Percentiles rank a stretch among this genome's conserved stretches.
Evolutionary conservation across 2,329 filamentous ascomycete species (phyloP).

Genomic region (Cytospora schulzeri): DNA sequence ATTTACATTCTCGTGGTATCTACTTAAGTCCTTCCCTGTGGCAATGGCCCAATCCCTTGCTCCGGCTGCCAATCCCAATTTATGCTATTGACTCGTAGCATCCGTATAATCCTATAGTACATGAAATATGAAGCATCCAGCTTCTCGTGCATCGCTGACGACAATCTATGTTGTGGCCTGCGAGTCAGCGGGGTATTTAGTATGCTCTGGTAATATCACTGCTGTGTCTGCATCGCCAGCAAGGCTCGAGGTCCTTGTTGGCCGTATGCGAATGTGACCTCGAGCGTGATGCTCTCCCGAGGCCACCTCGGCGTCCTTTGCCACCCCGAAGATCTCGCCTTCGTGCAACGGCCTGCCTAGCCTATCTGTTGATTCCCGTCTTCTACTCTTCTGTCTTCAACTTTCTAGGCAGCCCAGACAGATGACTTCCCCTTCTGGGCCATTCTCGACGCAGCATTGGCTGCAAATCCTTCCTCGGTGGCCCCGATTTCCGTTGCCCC

Average conservation of each 20-base stretch:
- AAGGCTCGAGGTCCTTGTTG: neutral
- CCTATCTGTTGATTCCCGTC: neutral
- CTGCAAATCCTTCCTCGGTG: conserved; percentile 64
- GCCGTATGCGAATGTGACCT: neutral
- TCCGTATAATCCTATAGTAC: neutral
- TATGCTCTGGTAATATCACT: neutral
- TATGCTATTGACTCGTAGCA: conserved; percentile 1
- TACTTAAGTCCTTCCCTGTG: conserved; percentile 8
- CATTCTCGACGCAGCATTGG: conserved; percentile 68
- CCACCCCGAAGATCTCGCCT: neutral
- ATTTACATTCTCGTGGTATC: conserved; percentile 17
- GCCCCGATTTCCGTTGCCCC: conserved; percentile 41
- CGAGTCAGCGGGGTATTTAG: too few species aligned
- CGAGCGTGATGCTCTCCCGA: too few species aligned
- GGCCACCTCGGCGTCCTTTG: neutral
- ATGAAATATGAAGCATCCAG: neutral
- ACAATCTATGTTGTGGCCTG: neutral
- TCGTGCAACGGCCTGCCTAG: neutral
- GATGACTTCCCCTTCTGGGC: conserved; percentile 64
- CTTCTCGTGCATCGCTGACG: neutral
- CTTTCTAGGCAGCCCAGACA: conserved; percentile 62
- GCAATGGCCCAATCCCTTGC: neutral
- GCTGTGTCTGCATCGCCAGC: neutral
- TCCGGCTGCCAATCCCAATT: neutral
- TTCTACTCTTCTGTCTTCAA: neutral